Conservation (phyloP, 306 rosid species). For the Cicer yamashitae region DNA sequence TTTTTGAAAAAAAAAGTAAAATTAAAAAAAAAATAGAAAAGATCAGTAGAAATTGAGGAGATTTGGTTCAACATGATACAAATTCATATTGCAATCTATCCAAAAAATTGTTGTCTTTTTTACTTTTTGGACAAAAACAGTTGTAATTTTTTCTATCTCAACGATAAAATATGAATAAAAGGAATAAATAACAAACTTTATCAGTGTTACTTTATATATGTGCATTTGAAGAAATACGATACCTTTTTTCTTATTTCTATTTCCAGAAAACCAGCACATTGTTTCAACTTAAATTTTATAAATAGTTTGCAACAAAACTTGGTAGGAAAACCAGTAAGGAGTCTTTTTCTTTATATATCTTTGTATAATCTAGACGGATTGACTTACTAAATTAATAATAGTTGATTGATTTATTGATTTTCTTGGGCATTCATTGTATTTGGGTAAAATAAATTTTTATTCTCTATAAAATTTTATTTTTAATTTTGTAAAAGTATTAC, state of each 20-base stretch:
- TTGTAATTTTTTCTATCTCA: background rate
- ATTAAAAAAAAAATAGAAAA: too few species aligned
- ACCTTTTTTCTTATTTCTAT: background rate
- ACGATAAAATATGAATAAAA: background rate
- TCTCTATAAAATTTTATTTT: too few species aligned
- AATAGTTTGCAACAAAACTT: conserved; percentile 6
- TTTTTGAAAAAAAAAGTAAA: too few species aligned
- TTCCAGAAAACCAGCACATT: conserved; percentile 1
- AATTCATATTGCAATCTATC: background rate
- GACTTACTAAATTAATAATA: too few species aligned
- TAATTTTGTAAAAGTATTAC: too few species aligned
- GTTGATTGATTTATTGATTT: background rate
- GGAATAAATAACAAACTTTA: background rate
- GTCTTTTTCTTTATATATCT: background rate
- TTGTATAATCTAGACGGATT: background rate
- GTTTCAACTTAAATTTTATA: conserved; percentile 21
- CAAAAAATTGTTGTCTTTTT: background rate
- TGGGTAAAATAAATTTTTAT: too few species aligned
- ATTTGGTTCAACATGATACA: too few species aligned
- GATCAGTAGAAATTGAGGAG: too few species aligned
- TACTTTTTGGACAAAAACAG: background rate
- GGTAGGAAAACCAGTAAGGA: background rate
- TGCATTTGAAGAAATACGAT: background rate
- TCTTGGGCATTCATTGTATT: background rate
- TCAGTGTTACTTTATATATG: background rate